Conservation (phyloP, 2,329 filamentous ascomycete genomes). For the Sphaerulina populicola region DNA sequence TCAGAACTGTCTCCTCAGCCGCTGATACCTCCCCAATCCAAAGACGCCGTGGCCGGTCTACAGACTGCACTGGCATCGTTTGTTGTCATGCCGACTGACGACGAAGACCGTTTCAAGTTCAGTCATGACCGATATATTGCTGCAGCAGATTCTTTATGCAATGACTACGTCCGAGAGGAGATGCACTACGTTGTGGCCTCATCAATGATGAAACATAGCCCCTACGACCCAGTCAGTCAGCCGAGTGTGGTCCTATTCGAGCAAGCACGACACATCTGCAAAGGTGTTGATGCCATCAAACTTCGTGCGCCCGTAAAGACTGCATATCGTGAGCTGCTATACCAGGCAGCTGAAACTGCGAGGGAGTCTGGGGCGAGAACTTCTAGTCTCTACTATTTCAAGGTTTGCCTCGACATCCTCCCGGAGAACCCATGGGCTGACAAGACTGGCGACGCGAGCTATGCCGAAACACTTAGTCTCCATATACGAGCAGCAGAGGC, state of each 20-base stretch:
- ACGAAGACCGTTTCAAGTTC: constrained; percentile 79
- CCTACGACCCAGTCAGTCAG: constrained; percentile 49
- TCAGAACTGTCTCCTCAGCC: constrained; percentile 44
- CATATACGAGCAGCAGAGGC: constrained; percentile 75
- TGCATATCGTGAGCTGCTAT: constrained; percentile 63
- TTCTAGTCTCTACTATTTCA: constrained; percentile 75
- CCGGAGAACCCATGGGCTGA: constrained; percentile 72
- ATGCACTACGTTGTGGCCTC: constrained; percentile 91
- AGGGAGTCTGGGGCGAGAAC: constrained; percentile 74
- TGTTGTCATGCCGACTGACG: constrained; percentile 70
- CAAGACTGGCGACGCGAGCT: constrained; percentile 59
- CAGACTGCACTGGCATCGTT: constrained; percentile 73
- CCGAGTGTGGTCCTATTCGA: constrained; percentile 52
- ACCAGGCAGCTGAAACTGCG: constrained; percentile 68
- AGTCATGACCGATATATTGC: constrained; percentile 80
- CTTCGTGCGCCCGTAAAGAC: constrained; percentile 45
- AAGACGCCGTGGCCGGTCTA: constrained; percentile 69
- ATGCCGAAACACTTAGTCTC: constrained; percentile 75
- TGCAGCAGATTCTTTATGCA: constrained; percentile 62
- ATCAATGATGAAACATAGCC: constrained; percentile 64
- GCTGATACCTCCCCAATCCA: constrained; percentile 50
- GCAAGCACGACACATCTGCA: constrained; percentile 72
- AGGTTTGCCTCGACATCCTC: constrained; percentile 66
- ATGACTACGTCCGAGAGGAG: constrained; percentile 57
- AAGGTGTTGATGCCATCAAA: constrained; percentile 67